Conservation (phyloP, 2,329 filamentous ascomycete species). For the Elsinoe batatas region DNA sequence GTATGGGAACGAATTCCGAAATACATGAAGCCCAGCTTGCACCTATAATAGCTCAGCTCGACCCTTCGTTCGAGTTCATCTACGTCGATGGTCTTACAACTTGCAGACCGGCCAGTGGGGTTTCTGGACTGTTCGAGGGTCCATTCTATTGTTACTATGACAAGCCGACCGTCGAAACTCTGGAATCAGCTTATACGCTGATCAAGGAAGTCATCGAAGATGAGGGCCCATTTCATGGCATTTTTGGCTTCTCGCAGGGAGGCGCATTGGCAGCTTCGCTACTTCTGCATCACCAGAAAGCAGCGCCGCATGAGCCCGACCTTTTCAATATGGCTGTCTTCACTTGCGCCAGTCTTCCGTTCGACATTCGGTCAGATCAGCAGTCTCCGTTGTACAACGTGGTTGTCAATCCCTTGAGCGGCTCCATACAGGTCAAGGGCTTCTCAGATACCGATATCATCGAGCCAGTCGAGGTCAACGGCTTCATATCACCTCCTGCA, state of each 20-base stretch:
- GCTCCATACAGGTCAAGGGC: not conserved
- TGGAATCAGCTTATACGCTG: not conserved
- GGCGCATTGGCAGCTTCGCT: constrained; percentile 60
- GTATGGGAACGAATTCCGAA: constrained; percentile 30
- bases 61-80: not conserved
- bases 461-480: not conserved
- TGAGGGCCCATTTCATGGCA: constrained; percentile 63
- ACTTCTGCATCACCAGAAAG: constrained; percentile 29
- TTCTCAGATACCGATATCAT: not conserved
- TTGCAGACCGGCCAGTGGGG: not conserved
- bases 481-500: not conserved
- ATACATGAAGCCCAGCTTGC: constrained; percentile 24
- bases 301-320: not conserved
- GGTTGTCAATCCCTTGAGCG: not conserved
- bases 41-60: not conserved
- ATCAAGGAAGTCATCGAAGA: constrained; percentile 54
- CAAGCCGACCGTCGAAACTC: not conserved
- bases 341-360: not conserved
- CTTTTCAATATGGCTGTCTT: not conserved
- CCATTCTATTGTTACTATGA: not conserved
- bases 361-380: not conserved
- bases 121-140: not conserved
- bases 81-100: not conserved
- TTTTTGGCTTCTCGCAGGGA: constrained; percentile 76
- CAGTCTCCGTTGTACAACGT: not conserved